These are phyloP conservation scores for Hericium erinaceus DNA, from an alignment of 768 basidiomycete genomes.

Conservation along the genomic window DNA sequence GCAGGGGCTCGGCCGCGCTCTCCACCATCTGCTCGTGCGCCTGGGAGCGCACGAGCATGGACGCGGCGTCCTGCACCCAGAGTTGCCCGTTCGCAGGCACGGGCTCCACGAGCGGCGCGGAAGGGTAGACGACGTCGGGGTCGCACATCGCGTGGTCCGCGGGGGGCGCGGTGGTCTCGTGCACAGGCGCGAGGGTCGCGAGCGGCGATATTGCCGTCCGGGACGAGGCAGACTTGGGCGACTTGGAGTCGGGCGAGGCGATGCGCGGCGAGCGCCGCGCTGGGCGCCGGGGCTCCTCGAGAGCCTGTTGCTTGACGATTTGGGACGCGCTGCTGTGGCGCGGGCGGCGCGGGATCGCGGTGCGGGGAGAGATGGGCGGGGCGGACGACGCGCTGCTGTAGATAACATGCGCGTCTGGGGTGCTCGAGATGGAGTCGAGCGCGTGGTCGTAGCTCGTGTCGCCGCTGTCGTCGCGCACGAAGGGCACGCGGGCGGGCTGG, in stretches of 20 bases:
- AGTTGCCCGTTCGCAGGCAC: not conserved
- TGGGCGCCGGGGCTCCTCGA: not conserved
- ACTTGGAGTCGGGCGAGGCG: slow-evolving; percentile 12
- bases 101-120: not conserved
- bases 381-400: not conserved
- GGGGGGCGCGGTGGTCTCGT: not conserved
- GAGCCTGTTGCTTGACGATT: not conserved
- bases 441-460: not conserved
- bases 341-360: slow-evolving; percentile 3
- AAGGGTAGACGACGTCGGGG: slow-evolving; percentile 1
- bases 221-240: slow-evolving; percentile 9
- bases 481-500: slow-evolving; percentile 9
- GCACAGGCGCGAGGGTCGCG: not conserved
- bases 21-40: no score
- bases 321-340: slow-evolving; percentile 11
- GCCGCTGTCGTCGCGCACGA: slow-evolving; percentile 8
- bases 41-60: not conserved
- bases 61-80: not conserved
- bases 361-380: not conserved
- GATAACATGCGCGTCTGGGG: not conserved
- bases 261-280: slow-evolving; percentile 5
- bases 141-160: no score
- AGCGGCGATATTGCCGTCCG: slow-evolving; percentile 3
- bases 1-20: not conserved
- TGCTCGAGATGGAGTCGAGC: not conserved